Conservation (phyloP, 2,329 filamentous ascomycete genomes). For the Verticillium tricorpus region DNA sequence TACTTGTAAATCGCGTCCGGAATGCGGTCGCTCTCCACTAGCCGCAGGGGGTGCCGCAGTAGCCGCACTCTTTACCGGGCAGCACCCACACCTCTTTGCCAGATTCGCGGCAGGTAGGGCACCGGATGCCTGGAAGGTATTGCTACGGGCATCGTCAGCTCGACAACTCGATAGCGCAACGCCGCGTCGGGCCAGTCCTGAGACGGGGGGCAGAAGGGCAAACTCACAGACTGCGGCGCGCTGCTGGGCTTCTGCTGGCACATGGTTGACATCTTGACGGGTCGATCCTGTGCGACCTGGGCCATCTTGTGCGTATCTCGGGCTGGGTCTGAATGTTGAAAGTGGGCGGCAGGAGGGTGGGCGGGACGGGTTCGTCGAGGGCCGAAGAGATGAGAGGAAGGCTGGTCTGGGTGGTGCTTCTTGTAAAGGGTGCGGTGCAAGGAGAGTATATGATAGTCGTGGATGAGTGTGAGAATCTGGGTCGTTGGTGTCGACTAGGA, state of each 20-base stretch:
- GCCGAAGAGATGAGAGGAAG: neutral
- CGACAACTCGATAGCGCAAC: neutral
- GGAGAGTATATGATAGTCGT: neutral
- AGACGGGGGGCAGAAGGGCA: neutral
- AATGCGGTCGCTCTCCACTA: slow-evolving; percentile 9
- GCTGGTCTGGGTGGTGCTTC: neutral
- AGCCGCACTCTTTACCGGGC: slow-evolving; percentile 45
- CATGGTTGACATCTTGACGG: neutral
- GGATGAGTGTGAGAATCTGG: neutral
- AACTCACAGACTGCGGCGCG: neutral
- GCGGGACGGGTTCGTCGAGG: neutral
- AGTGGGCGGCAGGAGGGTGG: neutral
- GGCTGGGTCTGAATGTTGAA: slow-evolving; percentile 9
- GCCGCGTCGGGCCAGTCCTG: neutral
- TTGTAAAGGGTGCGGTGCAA: neutral
- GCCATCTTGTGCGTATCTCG: neutral
- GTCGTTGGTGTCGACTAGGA: neutral
- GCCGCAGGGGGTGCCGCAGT: slow-evolving; percentile 42
- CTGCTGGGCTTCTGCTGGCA: neutral
- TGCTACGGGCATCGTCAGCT: slow-evolving; percentile 12
- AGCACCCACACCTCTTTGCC: slow-evolving; percentile 54
- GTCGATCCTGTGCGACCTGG: neutral
- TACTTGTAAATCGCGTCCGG: neutral
- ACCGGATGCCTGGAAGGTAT: slow-evolving; percentile 45
- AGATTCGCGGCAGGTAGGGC: slow-evolving; percentile 43